Percentiles rank a stretch among this genome's conserved stretches.
Evolutionary conservation across 805 yeast genomes (phyloP).

Genomic region (Saccharomycopsis malanga): DNA sequence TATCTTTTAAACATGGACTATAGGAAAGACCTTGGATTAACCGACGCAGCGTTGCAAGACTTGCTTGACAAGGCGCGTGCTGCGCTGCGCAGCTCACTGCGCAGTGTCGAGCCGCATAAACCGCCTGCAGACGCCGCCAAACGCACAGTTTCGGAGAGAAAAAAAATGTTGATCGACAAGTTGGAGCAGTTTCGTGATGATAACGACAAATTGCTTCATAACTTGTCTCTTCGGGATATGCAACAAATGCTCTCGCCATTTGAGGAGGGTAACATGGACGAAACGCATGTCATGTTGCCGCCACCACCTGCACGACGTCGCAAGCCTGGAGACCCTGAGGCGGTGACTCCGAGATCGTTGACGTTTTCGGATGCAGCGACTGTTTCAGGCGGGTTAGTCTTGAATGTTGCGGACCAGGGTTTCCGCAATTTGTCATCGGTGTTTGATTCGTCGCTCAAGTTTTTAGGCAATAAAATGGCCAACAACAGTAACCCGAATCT

Average conservation of each 20-base stretch:
- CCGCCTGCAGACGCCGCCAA: neutral
- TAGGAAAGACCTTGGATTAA: slow-evolving; percentile 13
- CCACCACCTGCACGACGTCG: slow-evolving; percentile 2
- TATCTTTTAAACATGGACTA: slow-evolving; percentile 14
- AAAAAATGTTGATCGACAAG: slow-evolving; percentile 1
- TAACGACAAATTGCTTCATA: slow-evolving; percentile 6
- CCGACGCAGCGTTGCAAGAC: slow-evolving; percentile 9
- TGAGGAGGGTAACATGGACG: neutral
- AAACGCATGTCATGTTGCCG: neutral
- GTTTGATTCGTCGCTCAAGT: slow-evolving; percentile 19
- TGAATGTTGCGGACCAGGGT: slow-evolving; percentile 21
- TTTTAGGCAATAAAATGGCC: slow-evolving; percentile 16
- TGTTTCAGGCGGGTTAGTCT: slow-evolving; percentile 9
- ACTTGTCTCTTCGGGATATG: slow-evolving; percentile 8
- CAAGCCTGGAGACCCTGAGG: neutral
- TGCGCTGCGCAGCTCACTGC: neutral
- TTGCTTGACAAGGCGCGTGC: neutral
- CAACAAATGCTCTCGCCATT: slow-evolving; percentile 4
- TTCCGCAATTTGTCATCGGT: slow-evolving; percentile 12
- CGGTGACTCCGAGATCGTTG: neutral
- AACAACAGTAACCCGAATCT: slow-evolving; percentile 1
- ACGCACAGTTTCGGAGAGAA: neutral
- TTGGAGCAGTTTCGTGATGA: slow-evolving; percentile 9
- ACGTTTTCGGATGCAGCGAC: slow-evolving; percentile 2
- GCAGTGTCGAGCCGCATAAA: neutral